Conservation (phyloP, 148 eudicot genomes). For the Vaccinium corymbosum region DNA sequence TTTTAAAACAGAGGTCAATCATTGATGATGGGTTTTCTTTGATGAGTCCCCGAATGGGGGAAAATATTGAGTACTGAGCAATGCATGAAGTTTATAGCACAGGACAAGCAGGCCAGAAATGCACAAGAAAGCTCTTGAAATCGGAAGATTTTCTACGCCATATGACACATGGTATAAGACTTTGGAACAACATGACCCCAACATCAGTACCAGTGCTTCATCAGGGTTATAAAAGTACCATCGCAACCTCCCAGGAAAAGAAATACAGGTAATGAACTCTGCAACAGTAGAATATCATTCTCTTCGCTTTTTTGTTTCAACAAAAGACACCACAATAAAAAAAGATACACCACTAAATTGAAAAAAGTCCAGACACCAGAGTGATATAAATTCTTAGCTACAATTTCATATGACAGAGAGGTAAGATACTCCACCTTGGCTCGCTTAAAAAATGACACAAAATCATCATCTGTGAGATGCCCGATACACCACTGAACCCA, state of each 20-base stretch:
- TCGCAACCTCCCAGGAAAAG: not conserved
- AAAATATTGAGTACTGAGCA: not conserved
- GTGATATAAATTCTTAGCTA: not conserved
- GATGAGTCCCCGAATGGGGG: not conserved
- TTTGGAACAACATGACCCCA: not conserved
- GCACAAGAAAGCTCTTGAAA: not conserved
- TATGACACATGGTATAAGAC: not conserved
- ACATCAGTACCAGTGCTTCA: not conserved
- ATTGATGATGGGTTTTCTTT: not conserved
- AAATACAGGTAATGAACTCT: not conserved
- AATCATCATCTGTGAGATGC: slow-evolving; percentile 92
- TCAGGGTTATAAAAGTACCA: slow-evolving; percentile 2
- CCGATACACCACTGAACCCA: slow-evolving; percentile 99
- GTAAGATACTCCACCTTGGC: slow-evolving; percentile 59
- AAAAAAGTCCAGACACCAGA: not conserved
- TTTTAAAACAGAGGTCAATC: not conserved
- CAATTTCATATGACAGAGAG: not conserved
- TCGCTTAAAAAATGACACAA: slow-evolving; percentile 72
- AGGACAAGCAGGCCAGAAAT: not conserved
- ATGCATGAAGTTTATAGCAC: not conserved
- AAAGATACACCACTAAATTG: not conserved
- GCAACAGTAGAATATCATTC: not conserved
- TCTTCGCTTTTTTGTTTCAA: not conserved
- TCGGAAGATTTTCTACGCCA: not conserved
- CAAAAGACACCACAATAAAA: not conserved